Percentiles rank a stretch among this genome's conserved stretches.
These are phyloP conservation scores for Skeletonema marinoi DNA, from an alignment of 108 stramenopile genomes.

Conservation along the genomic window DNA sequence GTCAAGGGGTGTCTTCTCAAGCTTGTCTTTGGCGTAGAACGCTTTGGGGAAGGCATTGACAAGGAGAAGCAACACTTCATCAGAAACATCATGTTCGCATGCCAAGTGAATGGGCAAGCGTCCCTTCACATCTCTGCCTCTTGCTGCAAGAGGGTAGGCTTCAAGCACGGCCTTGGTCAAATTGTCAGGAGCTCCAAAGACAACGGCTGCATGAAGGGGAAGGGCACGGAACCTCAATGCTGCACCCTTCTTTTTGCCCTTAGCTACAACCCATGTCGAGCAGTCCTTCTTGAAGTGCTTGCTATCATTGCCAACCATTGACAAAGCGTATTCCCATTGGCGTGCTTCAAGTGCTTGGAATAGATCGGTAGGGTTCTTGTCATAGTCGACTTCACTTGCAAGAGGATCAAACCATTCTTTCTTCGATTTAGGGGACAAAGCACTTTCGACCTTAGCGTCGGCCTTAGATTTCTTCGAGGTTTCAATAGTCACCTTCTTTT, in stretches of 20 bases:
- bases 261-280: conserved; percentile 46
- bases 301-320: conserved; percentile 14
- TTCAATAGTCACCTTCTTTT: background rate
- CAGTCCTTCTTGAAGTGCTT: conserved; percentile 35
- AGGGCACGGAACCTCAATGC: conserved; percentile 41
- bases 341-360: conserved; percentile 43
- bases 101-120: conserved; percentile 44
- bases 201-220: conserved; percentile 48
- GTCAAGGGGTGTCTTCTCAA: conserved; percentile 36
- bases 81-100: conserved; percentile 35
- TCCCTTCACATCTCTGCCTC: conserved; percentile 42
- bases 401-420: conserved; percentile 46
- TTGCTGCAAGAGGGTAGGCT: conserved; percentile 40
- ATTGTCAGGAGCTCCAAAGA: conserved; percentile 37
- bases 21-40: conserved; percentile 39
- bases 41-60: conserved; percentile 42
- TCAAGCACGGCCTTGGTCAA: conserved; percentile 33
- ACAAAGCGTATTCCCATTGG: conserved; percentile 23
- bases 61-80: conserved; percentile 13
- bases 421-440: background rate
- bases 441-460: background rate
- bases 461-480: background rate
- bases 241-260: conserved; percentile 18
- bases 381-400: conserved; percentile 40
- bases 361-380: conserved; percentile 46